phyloP scores from a whole-genome alignment of 371 early-diverging fungal species.

The Mortierella sp. region DNA sequence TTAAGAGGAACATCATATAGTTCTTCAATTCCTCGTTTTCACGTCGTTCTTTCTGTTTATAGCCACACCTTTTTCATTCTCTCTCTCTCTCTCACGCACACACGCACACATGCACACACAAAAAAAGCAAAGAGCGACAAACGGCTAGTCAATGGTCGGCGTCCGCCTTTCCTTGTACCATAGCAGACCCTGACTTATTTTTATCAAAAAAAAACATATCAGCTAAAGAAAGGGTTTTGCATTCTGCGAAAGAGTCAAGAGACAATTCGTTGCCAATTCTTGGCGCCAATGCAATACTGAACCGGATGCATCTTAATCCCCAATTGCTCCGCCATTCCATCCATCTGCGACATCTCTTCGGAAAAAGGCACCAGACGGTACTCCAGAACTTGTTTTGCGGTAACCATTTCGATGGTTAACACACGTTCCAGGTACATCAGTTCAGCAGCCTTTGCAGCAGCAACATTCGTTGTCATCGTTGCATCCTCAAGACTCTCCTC shows the following conservation, averaged over 20 bases:
- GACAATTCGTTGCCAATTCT: neutral
- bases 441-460: neutral
- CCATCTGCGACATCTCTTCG: neutral
- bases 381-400: neutral
- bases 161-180: neutral
- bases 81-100: neutral
- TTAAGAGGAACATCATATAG: neutral
- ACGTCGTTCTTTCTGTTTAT: neutral
- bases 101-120: neutral
- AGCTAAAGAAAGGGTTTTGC: neutral
- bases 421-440: constrained; percentile 1
- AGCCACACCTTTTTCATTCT: neutral
- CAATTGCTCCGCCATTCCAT: neutral
- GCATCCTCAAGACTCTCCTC: no score
- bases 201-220: neutral
- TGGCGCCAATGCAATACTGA: neutral
- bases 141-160: neutral
- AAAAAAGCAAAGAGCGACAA: neutral
- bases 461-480: neutral
- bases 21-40: neutral
- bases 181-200: neutral
- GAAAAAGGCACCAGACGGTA: neutral
- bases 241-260: neutral
- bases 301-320: neutral
- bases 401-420: constrained; percentile 2